phyloP scores from a whole-genome alignment of 2,329 filamentous ascomycete genomes.

The Raffaelea ambrosiae region DNA sequence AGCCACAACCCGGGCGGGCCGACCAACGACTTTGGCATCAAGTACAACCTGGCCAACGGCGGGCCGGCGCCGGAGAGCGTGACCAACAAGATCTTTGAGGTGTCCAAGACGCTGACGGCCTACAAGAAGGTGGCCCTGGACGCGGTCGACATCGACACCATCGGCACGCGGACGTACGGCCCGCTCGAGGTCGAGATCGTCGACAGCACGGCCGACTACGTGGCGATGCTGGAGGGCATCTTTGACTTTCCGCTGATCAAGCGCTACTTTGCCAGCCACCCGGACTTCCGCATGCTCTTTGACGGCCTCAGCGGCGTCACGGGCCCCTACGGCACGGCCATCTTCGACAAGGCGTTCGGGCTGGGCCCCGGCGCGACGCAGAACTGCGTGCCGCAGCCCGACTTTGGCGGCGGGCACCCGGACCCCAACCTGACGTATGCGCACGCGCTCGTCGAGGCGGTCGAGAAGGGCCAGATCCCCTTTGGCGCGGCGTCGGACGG shows the following conservation, averaged over 20 bases:
- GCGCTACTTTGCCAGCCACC: slow-evolving; percentile 77
- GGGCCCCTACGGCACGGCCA: slow-evolving; percentile 86
- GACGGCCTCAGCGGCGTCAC: slow-evolving; percentile 93
- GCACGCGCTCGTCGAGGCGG: slow-evolving; percentile 84
- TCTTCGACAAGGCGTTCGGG: slow-evolving; percentile 90
- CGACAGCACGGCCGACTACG: slow-evolving; percentile 86
- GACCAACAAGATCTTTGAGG: slow-evolving; percentile 95
- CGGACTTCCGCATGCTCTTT: slow-evolving; percentile 94
- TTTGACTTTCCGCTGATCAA: slow-evolving; percentile 97
- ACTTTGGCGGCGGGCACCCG: slow-evolving; percentile 95
- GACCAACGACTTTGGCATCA: slow-evolving; percentile 95
- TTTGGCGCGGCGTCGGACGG: slow-evolving; percentile 96
- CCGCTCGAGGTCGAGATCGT: slow-evolving; percentile 89
- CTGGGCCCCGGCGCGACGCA: slow-evolving; percentile 65
- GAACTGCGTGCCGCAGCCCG: slow-evolving; percentile 85
- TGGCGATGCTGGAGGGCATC: slow-evolving; percentile 93
- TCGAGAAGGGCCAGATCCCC: slow-evolving; percentile 84
- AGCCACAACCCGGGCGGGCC: slow-evolving; percentile 98
- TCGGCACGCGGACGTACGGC: slow-evolving; percentile 80
- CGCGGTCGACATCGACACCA: slow-evolving; percentile 71
- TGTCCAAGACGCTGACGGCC: slow-evolving; percentile 77
- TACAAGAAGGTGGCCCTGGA: slow-evolving; percentile 83
- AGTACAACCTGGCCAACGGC: slow-evolving; percentile 97
- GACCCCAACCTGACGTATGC: slow-evolving; percentile 98
- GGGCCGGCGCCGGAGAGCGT: slow-evolving; percentile 92